Base-by-base conservation (phyloP, 805 yeast genomes). In the Wickerhamomyces ciferrii region DNA sequence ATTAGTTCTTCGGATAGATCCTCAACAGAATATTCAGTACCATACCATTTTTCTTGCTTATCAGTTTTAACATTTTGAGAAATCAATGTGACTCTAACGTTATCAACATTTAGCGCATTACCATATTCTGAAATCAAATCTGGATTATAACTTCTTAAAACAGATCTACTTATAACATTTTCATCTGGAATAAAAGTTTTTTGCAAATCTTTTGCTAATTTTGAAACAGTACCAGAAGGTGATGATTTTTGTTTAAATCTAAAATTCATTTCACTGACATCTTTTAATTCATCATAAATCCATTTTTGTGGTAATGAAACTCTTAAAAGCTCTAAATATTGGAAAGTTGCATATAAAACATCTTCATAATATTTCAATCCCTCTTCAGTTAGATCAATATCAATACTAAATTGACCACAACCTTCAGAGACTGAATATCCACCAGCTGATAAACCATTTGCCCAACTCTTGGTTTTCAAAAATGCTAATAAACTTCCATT, bases 21-120 rank as follows among this genome's bases (percentile, higher is more conserved):
- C 11, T 66, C 70, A 39, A 75, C 62, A 2, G 76, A 66, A 61
- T 89, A 87, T 54, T 86, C 85, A 0, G 97, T 89, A 4, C 96
- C 96, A 60, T 94, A 92, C 96, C 97, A 92, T 58, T 79, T 73
- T 62, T 92, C 99, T 19, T 59, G 70, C 15, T 66, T 52, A 45
- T 75, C 75, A 3, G 81, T 74, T 7, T 72, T 73, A 44, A 79
- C 71, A 52, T 62, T 77, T 63, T 70, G 82, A 27, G 78, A 71
- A 14, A 80, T 69, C 23, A 91, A 60, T 39, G 74, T 67, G 5
- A 79, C 69, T 49, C 88, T 74, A 54, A 85, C 76, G 53, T 87
- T 89, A 20, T 75, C 70, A 0, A 83, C 75, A 36, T 60, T 74
- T 46, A 92, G 69, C 47, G 69, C 69, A 1, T 65, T 53, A 14